phyloP scores from a whole-genome alignment of 495 filamentous ascomycete genomes.

The Trichoderma erinaceum region DNA sequence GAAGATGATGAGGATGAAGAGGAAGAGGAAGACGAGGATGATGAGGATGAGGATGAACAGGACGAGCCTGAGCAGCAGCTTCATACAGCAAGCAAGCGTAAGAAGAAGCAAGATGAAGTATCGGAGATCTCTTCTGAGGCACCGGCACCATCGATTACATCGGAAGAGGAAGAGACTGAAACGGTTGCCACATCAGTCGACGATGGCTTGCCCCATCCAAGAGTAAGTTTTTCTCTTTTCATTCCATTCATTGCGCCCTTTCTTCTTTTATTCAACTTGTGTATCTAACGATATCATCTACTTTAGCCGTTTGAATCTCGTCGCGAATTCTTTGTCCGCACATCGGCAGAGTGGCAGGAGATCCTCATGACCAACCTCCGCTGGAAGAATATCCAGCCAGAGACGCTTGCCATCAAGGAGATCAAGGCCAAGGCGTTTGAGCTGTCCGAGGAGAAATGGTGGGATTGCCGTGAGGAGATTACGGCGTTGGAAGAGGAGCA shows the following conservation, averaged over 20 bases:
- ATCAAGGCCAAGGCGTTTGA: slow-evolving; percentile 83
- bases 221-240: slow-evolving; percentile 29
- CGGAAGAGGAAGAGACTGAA: slow-evolving; percentile 46
- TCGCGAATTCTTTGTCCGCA: slow-evolving; percentile 86
- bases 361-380: slow-evolving; percentile 62
- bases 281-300: slow-evolving; percentile 32
- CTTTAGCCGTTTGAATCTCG: slow-evolving; percentile 79
- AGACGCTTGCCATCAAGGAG: slow-evolving; percentile 75
- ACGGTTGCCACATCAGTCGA: slow-evolving; percentile 39
- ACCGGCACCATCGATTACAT: slow-evolving; percentile 28
- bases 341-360: slow-evolving; percentile 85
- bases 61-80: slow-evolving; percentile 39
- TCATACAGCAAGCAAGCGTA: slow-evolving; percentile 37
- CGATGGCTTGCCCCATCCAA: slow-evolving; percentile 55
- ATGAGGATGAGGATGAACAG: slow-evolving; percentile 35
- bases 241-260: neutral
- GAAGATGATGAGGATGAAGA: slow-evolving; percentile 65
- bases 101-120: slow-evolving; percentile 43
- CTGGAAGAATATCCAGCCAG: slow-evolving; percentile 51
- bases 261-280: neutral
- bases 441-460: slow-evolving; percentile 92
- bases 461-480: slow-evolving; percentile 95
- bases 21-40: slow-evolving; percentile 60
- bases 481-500: slow-evolving; percentile 91
- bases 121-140: slow-evolving; percentile 29